phyloP scores from a whole-genome alignment of 2,329 filamentous ascomycete species.

The Ilyonectria mors-panacis region DNA sequence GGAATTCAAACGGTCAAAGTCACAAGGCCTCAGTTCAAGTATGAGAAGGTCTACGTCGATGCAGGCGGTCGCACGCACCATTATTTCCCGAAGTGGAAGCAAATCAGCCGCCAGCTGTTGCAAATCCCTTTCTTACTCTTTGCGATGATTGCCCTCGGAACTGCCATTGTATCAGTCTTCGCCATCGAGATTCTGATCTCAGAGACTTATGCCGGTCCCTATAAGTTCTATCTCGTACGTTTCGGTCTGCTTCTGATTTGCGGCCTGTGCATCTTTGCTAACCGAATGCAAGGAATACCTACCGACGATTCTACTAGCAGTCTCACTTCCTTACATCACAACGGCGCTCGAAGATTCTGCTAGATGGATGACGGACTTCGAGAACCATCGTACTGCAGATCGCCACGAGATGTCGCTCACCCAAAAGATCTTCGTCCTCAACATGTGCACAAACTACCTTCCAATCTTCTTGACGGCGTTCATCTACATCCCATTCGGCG shows the following conservation, averaged over 20 bases:
- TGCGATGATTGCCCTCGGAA: constrained; percentile 72
- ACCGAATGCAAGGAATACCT: constrained; percentile 72
- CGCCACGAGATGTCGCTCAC: constrained; percentile 79
- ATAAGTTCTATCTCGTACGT: constrained; percentile 75
- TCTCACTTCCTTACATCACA: constrained; percentile 76
- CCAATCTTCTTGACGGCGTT: constrained; percentile 84
- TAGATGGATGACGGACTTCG: constrained; percentile 75
- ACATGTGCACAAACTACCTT: constrained; percentile 86
- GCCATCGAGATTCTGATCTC: constrained; percentile 83
- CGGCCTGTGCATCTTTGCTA: accelerated
- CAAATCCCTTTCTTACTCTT: constrained; percentile 78
- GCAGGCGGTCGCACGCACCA: constrained; percentile 73
- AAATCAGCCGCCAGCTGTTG: constrained; percentile 75
- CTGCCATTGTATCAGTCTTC: constrained; percentile 78
- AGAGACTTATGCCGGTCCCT: constrained; percentile 79
- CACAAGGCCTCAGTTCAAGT: constrained; percentile 75
- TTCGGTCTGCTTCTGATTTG: neutral
- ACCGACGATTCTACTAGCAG: constrained; percentile 79
- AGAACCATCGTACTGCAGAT: constrained; percentile 82
- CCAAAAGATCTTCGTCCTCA: constrained; percentile 82
- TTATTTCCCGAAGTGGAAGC: constrained; percentile 76
- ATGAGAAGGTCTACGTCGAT: constrained; percentile 74
- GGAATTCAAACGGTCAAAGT: constrained; percentile 77
- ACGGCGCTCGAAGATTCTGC: constrained; percentile 75
- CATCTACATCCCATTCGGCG: constrained; percentile 83